Evolutionary conservation across 179 eudicot genomes (phyloP).

Genomic region (Corrigiola litoralis): DNA sequence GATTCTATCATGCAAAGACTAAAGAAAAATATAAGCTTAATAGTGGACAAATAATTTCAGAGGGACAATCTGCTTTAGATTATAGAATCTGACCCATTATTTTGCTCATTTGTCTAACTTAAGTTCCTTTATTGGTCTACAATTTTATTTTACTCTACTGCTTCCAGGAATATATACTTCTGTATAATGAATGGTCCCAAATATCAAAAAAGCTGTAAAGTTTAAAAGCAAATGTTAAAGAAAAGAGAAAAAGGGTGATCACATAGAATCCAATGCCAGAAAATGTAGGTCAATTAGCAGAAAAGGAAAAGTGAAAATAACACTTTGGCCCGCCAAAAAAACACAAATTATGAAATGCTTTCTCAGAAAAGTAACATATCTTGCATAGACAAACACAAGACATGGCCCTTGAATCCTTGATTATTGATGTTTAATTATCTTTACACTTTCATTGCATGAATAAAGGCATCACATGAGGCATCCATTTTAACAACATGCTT

Average conservation of each 20-base stretch:
- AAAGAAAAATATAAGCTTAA: background rate
- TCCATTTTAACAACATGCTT: constrained; percentile 4
- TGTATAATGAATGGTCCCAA: constrained; percentile 8
- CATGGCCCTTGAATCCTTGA: constrained; percentile 24
- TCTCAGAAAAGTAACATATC: constrained; percentile 18
- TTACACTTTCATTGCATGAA: constrained; percentile 5
- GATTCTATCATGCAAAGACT: background rate
- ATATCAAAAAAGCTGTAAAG: constrained; percentile 19
- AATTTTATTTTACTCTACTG: background rate
- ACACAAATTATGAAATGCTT: constrained; percentile 19
- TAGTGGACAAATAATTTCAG: background rate
- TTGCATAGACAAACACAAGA: constrained; percentile 24
- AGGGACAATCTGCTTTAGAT: background rate
- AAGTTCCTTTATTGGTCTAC: background rate
- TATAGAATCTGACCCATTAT: background rate
- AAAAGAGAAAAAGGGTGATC: constrained; percentile 20
- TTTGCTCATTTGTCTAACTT: background rate
- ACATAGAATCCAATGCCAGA: constrained; percentile 32
- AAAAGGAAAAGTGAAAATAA: constrained; percentile 17
- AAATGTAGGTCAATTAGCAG: constrained; percentile 21
- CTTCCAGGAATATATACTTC: constrained; percentile 16
- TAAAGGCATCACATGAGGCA: background rate
- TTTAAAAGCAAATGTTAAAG: constrained; percentile 16
- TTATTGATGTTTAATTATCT: constrained; percentile 1
- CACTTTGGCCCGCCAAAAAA: constrained; percentile 22